These are phyloP conservation scores for Mimosa bimucronata DNA, from an alignment of 306 rosid species.

Conservation along the genomic window DNA sequence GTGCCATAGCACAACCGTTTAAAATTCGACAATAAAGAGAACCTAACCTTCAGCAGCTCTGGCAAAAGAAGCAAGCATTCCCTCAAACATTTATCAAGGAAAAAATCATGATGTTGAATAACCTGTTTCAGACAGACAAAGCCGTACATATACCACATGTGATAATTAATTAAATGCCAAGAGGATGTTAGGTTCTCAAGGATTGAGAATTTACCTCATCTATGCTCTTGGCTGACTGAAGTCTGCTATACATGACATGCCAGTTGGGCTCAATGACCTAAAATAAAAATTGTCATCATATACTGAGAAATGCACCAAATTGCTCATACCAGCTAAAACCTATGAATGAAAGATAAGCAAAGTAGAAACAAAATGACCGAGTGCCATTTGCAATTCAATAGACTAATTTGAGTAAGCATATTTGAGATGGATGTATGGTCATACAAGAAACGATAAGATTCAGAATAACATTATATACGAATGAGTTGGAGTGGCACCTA, in stretches of 20 bases:
- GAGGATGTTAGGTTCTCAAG: constrained; percentile 6
- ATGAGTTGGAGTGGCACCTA: too few relatives aligned
- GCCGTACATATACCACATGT: constrained; percentile 9
- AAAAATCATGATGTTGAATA: constrained; percentile 89
- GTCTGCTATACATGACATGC: constrained; percentile 87
- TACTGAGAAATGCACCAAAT: constrained; percentile 16
- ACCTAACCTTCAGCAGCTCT: constrained; percentile 86
- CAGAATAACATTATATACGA: too few relatives aligned
- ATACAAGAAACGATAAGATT: too few relatives aligned
- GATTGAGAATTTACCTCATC: constrained; percentile 69
- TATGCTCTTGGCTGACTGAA: constrained; percentile 90
- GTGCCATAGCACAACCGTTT: constrained; percentile 19
- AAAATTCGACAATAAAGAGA: not conserved
- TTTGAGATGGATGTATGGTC: too few relatives aligned
- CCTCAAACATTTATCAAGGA: constrained; percentile 91
- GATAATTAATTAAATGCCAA: constrained; percentile 20
- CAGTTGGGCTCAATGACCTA: constrained; percentile 98
- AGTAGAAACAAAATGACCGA: not conserved
- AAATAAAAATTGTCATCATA: constrained; percentile 31
- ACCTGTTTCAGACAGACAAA: constrained; percentile 69
- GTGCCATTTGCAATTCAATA: constrained; percentile 10
- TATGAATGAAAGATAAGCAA: constrained; percentile 14
- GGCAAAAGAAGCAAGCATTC: constrained; percentile 96
- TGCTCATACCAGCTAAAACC: constrained; percentile 33
- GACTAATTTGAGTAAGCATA: not conserved